phyloP scores from a whole-genome alignment of 306 rosid genomes.

The Sesbania bispinosa region DNA sequence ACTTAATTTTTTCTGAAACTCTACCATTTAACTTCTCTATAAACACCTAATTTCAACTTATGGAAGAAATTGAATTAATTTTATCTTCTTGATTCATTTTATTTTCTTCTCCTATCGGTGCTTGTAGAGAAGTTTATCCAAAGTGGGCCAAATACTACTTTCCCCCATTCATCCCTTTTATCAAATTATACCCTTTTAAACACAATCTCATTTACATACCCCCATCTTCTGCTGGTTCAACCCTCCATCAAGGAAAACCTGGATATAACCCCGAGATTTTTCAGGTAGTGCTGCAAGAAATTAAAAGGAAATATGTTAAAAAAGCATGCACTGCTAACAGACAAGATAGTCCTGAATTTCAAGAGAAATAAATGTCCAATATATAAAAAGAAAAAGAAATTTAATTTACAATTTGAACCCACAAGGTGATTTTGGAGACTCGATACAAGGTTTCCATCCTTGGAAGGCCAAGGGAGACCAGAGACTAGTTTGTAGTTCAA shows the following conservation, averaged over 20 bases:
- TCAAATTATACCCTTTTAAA: slow-evolving; percentile 23
- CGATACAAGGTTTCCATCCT: slow-evolving; percentile 72
- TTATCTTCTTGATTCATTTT: too few species aligned
- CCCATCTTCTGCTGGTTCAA: slow-evolving; percentile 99
- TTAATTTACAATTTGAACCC: slow-evolving; percentile 29
- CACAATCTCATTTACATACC: slow-evolving; percentile 47
- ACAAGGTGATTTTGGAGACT: slow-evolving; percentile 52
- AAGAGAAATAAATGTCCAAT: neutral
- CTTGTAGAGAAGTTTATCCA: too few species aligned
- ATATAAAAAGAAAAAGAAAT: neutral
- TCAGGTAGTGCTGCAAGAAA: slow-evolving; percentile 59
- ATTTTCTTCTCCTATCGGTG: too few species aligned
- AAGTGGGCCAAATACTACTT: too few species aligned
- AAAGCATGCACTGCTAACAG: neutral
- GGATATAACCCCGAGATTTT: slow-evolving; percentile 66
- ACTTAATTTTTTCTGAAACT: too few species aligned
- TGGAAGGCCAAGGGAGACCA: slow-evolving; percentile 73
- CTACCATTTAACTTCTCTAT: too few species aligned
- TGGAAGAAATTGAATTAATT: too few species aligned
- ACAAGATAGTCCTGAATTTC: neutral
- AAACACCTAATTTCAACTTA: too few species aligned
- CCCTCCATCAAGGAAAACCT: slow-evolving; percentile 97
- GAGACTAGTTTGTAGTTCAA: slow-evolving; percentile 49
- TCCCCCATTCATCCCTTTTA: neutral
- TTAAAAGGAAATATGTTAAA: slow-evolving; percentile 14